Conservation (phyloP, 306 rosid genomes). For the Dryas octopetala region DNA sequence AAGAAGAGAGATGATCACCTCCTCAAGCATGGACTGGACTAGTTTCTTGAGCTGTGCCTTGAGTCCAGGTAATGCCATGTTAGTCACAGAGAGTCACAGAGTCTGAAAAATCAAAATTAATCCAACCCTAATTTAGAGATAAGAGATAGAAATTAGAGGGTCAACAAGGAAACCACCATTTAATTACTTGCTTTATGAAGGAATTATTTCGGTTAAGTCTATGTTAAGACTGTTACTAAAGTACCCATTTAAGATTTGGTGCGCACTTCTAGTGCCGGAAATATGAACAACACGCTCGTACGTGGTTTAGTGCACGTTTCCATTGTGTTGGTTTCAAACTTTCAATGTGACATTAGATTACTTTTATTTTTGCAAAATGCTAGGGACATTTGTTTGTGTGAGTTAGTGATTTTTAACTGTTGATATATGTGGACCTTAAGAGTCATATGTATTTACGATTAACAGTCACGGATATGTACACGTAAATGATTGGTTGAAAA, state of each 20-base stretch:
- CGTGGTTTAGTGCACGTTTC: too few species aligned
- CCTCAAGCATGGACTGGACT: conserved; percentile 14
- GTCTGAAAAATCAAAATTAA: background rate
- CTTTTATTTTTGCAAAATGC: too few species aligned
- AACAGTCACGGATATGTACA: too few species aligned
- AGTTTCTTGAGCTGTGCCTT: conserved; percentile 16
- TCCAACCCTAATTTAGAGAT: conserved; percentile 5
- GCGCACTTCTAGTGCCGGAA: background rate
- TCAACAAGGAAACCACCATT: background rate
- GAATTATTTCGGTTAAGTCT: background rate
- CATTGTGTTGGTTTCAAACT: too few species aligned
- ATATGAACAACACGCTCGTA: too few species aligned
- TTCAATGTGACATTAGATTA: too few species aligned
- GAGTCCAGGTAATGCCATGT: conserved; percentile 8
- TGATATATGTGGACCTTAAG: too few species aligned
- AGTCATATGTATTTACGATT: too few species aligned
- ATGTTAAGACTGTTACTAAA: background rate
- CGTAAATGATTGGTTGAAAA: too few species aligned
- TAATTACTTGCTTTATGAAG: background rate
- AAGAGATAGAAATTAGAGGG: background rate
- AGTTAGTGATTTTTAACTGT: too few species aligned
- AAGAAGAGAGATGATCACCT: conserved; percentile 7
- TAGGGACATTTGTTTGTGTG: too few species aligned
- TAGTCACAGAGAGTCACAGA: background rate
- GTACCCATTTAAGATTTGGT: background rate